phyloP scores from a whole-genome alignment of 1,284 basidiomycete species.

The Erythrobasidium hasegawianum region DNA sequence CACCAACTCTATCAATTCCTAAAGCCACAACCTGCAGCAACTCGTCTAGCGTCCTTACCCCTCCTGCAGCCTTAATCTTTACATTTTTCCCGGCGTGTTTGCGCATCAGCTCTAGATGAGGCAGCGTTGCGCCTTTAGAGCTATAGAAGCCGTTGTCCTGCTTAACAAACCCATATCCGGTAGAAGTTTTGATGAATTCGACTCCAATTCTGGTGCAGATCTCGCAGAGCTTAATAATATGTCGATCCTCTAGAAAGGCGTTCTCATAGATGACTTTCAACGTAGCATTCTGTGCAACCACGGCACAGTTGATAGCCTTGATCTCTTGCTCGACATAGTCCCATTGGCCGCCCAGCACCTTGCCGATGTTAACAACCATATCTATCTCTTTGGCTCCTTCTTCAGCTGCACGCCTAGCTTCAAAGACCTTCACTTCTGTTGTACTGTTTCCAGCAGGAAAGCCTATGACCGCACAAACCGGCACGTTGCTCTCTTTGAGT shows the following conservation, averaged over 20 bases:
- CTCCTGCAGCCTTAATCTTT: conserved; percentile 43
- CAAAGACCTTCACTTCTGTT: conserved; percentile 31
- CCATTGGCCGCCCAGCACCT: conserved; percentile 42
- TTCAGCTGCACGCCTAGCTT: conserved; percentile 24
- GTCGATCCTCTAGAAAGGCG: conserved; percentile 40
- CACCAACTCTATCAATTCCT: conserved; percentile 40
- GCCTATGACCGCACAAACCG: conserved; percentile 41
- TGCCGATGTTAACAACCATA: conserved; percentile 44
- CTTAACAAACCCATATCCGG: conserved; percentile 43
- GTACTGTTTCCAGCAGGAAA: conserved; percentile 43
- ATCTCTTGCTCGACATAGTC: conserved; percentile 43
- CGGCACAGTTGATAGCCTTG: conserved; percentile 41
- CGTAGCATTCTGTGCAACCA: conserved; percentile 37
- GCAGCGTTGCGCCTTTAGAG: conserved; percentile 41
- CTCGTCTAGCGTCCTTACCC: conserved; percentile 42
- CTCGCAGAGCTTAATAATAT: conserved; percentile 41
- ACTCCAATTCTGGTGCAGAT: conserved; percentile 41
- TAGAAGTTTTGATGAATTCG: conserved; percentile 43
- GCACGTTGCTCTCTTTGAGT: conserved; percentile 36
- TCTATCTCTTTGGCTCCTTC: conserved; percentile 42
- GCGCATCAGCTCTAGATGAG: conserved; percentile 42
- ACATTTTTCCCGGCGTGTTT: conserved; percentile 34
- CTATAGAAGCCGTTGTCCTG: conserved; percentile 38
- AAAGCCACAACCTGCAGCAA: conserved; percentile 40
- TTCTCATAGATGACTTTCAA: conserved; percentile 45